phyloP scores from a whole-genome alignment of 441 rosid species.

The Aquilaria agallochum region DNA sequence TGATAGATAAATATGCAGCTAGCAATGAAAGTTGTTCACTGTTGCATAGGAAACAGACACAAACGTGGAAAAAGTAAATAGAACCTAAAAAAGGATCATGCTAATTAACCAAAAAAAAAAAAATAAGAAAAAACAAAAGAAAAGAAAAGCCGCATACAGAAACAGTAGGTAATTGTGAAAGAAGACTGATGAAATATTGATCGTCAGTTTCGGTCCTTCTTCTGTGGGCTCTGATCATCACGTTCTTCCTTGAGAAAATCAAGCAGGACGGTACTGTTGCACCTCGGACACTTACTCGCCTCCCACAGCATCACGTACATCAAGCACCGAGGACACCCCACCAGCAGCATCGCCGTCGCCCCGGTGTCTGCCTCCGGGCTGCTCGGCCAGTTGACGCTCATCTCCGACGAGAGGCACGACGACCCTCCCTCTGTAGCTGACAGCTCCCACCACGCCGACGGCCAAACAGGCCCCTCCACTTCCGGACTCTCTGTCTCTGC shows the following conservation, averaged over 20 bases:
- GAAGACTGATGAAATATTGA: too few species aligned
- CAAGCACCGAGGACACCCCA: slow-evolving; percentile 50
- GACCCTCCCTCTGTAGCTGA: slow-evolving; percentile 10
- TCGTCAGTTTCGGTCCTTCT: too few species aligned
- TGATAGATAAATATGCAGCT: too few species aligned
- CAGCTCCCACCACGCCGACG: slow-evolving; percentile 10
- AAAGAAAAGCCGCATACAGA: not conserved
- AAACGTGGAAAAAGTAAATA: too few species aligned
- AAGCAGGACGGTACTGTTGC: slow-evolving; percentile 55
- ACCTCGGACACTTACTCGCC: slow-evolving; percentile 39
- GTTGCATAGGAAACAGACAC: too few species aligned
- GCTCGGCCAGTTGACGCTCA: slow-evolving; percentile 2
- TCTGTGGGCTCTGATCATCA: slow-evolving; percentile 12
- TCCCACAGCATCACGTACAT: slow-evolving; percentile 50
- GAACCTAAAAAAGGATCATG: too few species aligned
- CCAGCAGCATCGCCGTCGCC: slow-evolving; percentile 34
- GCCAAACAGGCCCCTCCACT: too few species aligned
- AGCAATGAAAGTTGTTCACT: too few species aligned
- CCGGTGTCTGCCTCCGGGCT: slow-evolving; percentile 12
- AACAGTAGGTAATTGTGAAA: not conserved
- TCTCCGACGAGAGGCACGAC: slow-evolving; percentile 36
- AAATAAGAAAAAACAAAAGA: not conserved
- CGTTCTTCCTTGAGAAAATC: slow-evolving; percentile 28
- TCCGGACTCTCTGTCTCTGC: too few species aligned
- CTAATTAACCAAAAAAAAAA: too few species aligned